phyloP scores from a whole-genome alignment of 2,329 filamentous ascomycete species.

The Didymellaceae sp. region DNA sequence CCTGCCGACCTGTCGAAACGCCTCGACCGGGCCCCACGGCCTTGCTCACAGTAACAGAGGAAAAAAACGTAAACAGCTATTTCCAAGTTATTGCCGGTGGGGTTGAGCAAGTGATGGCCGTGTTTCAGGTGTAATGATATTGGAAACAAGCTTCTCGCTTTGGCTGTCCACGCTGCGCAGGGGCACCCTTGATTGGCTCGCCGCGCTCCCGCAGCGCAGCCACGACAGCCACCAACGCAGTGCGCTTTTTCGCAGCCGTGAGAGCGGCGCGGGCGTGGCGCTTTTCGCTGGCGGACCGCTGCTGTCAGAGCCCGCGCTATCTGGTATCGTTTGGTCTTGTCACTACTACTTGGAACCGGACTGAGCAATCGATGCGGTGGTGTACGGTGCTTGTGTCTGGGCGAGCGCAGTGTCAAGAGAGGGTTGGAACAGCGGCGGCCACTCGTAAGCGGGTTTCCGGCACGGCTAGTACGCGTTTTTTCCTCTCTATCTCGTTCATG shows the following conservation, averaged over 20 bases:
- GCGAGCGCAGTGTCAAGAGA: too few species aligned
- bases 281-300: neutral
- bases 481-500: too few species aligned
- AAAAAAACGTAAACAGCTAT: neutral
- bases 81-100: neutral
- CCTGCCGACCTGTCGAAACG: neutral
- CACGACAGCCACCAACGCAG: neutral
- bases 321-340: too few species aligned
- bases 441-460: too few species aligned
- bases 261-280: neutral
- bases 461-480: too few species aligned
- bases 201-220: neutral
- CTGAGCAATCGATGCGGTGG: too few species aligned
- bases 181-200: neutral
- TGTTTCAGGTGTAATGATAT: neutral
- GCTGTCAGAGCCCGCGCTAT: too few species aligned
- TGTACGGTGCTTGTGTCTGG: too few species aligned
- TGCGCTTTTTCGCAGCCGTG: too few species aligned
- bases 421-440: too few species aligned
- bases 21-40: neutral
- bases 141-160: neutral
- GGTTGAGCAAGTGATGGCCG: neutral
- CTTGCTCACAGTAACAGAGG: neutral
- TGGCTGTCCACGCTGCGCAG: neutral
- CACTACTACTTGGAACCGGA: too few species aligned